Evolutionary conservation across 371 early-diverging fungal genomes (phyloP).

Genomic region (Blyttiomyces sp.): DNA sequence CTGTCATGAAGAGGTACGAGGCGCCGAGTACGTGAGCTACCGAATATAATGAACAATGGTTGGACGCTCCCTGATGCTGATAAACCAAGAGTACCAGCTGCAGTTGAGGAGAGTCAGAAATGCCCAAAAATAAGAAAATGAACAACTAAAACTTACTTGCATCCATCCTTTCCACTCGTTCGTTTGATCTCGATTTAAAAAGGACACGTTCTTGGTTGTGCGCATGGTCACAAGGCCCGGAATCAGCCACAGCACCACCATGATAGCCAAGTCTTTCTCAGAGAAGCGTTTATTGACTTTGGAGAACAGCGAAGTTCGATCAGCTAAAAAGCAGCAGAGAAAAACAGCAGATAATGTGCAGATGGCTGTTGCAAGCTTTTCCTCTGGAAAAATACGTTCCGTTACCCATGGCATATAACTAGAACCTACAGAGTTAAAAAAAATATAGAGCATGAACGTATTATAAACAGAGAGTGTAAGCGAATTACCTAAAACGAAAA

Average conservation of each 20-base stretch:
- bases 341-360: slow-evolving; percentile 13
- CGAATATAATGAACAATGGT: slow-evolving; percentile 61
- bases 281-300: slow-evolving; percentile 64
- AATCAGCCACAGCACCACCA: slow-evolving; percentile 36
- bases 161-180: slow-evolving; percentile 89
- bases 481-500: too few relatives aligned
- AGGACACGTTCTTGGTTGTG: slow-evolving; percentile 46
- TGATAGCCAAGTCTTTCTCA: slow-evolving; percentile 37
- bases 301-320: slow-evolving; percentile 65
- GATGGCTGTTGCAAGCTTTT: too few relatives aligned
- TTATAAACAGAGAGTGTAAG: too few relatives aligned
- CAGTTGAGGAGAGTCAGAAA: too few relatives aligned
- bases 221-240: slow-evolving; percentile 51
- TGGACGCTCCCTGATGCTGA: slow-evolving; percentile 67
- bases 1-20: slow-evolving; percentile 75
- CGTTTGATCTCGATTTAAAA: slow-evolving; percentile 69
- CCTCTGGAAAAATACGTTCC: too few relatives aligned
- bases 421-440: too few relatives aligned
- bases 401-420: too few relatives aligned
- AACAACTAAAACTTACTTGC: too few relatives aligned
- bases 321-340: slow-evolving; percentile 62
- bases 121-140: too few relatives aligned
- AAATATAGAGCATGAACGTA: too few relatives aligned
- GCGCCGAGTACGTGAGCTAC: slow-evolving; percentile 68
- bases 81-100: slow-evolving; percentile 64